A percentile compares a stretch with the other conserved stretches of the same genome.
Evolutionary conservation across 306 rosid genomes (phyloP).

Genomic region (Fragaria vesca): DNA sequence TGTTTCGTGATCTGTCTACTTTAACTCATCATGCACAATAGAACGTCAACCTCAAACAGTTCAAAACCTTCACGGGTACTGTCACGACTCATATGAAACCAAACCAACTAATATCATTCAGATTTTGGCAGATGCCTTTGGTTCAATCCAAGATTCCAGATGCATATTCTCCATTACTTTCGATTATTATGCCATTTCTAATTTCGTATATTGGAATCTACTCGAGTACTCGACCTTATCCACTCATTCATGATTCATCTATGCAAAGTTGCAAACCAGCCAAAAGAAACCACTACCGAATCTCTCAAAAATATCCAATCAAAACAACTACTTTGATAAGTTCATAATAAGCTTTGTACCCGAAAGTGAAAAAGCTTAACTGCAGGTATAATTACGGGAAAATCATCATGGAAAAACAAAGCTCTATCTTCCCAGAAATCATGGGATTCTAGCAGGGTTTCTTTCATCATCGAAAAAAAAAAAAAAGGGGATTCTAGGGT

Average conservation of each 20-base stretch:
- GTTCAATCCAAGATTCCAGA: neutral
- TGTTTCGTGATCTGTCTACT: neutral
- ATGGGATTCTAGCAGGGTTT: neutral
- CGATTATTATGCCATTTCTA: neutral
- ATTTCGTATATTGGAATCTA: neutral
- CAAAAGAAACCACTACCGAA: slow-evolving; percentile 2
- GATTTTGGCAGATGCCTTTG: neutral
- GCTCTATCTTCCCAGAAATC: neutral
- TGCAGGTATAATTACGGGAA: neutral
- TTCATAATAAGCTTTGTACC: neutral
- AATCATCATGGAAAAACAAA: neutral
- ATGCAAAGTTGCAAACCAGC: neutral
- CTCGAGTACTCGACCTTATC: neutral
- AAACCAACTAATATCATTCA: neutral
- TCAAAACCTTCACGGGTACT: slow-evolving; percentile 7
- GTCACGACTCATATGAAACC: neutral
- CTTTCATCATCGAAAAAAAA: too few relatives aligned
- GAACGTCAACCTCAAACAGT: neutral
- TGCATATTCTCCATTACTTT: slow-evolving; percentile 2
- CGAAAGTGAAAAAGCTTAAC: neutral
- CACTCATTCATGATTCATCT: neutral
- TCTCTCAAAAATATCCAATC: neutral
- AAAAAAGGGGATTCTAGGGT: too few relatives aligned
- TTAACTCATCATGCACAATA: too few relatives aligned
- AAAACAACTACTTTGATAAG: neutral